These are phyloP conservation scores for Vaucheria bursata DNA, from an alignment of 352 stramenopile genomes.

Conservation along the genomic window DNA sequence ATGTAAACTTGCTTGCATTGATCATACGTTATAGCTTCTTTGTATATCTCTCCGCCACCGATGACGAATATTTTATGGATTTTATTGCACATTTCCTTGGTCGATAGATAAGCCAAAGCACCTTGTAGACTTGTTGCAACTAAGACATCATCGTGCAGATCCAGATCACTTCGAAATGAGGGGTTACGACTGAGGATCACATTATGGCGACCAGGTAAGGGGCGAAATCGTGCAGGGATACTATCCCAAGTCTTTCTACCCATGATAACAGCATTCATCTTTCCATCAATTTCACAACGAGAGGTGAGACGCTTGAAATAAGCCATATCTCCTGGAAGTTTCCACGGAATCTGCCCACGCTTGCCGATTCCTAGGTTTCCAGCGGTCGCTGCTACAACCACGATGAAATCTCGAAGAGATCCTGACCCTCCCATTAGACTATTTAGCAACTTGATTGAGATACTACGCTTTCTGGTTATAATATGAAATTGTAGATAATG, in stretches of 20 bases:
- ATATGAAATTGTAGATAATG: no score
- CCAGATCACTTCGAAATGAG: conserved; percentile 18
- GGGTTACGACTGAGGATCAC: conserved; percentile 82
- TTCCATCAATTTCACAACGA: conserved; percentile 29
- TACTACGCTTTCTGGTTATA: no score
- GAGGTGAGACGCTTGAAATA: conserved; percentile 89
- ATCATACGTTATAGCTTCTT: conserved; percentile 68
- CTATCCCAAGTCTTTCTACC: conserved; percentile 98
- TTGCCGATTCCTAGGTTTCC: conserved; percentile 72
- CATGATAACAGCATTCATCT: conserved; percentile 96
- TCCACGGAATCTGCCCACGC: conserved; percentile 78
- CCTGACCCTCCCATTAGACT: neutral
- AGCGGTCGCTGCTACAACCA: conserved; percentile 76
- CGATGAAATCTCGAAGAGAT: conserved; percentile 49
- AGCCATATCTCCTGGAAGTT: conserved; percentile 84
- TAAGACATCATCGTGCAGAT: conserved; percentile 66
- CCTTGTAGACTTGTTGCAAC: conserved; percentile 74
- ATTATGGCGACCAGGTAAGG: conserved; percentile 86
- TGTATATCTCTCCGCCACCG: conserved; percentile 86
- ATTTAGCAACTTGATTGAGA: no score
- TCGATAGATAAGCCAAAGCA: conserved; percentile 68
- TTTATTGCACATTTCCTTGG: conserved; percentile 17
- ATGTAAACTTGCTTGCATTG: conserved; percentile 41
- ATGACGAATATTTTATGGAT: conserved; percentile 93
- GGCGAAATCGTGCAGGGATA: conserved; percentile 87